Evolutionary conservation across 2,329 filamentous ascomycete genomes (phyloP), one percentile per base, ranked within the genome.

Genomic region (Claviceps purpurea): DNA sequence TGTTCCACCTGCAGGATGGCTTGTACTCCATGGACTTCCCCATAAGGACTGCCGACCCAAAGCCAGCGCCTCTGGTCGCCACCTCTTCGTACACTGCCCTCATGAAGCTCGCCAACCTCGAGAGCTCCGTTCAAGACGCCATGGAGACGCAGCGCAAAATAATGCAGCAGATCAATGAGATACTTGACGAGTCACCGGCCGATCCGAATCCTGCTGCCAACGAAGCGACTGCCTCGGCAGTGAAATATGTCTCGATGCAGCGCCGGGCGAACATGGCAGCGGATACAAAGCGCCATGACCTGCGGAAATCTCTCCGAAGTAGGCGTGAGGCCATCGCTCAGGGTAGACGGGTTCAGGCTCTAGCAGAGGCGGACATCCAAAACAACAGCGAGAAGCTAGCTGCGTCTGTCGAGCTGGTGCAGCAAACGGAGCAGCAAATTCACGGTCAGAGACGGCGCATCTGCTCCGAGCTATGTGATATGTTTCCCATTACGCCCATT

Each of bases 51-150:
- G 64, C 71, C n/a, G 70, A 74, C 3, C 76, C 78, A 0, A 80
- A 77, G 56, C 70, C 77, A 24, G 73, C 75, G 5, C 66, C 74
- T 1, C 59, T 71, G 2, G 64, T 78, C 0, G 70, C 78, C 0
- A 89, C 85, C 0, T 89, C 89, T 0, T 89, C 89, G 0, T 96
- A 95, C 65, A 89, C 89, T 61, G 81, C 87, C 2, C 73, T 97
- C 20, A 91, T 96, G 83, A 84, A 87, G 55, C 74, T 97, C 11
- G 84, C 87, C 5, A 95, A 90, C 53, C 75, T 97, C 16, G 89
- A 95, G 56, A 87, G 86, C 63, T 95, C 89, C 51, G 87, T 96
- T 24, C 89, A 94, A 63, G 91, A 97, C 66, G 89, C 89, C 1
- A 70, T 95, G 10, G 79, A 82, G 1, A 94, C 88, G 0, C 81